These are phyloP conservation scores for Peribolospora baueri DNA, from an alignment of 768 basidiomycete species.

Conservation along the genomic window DNA sequence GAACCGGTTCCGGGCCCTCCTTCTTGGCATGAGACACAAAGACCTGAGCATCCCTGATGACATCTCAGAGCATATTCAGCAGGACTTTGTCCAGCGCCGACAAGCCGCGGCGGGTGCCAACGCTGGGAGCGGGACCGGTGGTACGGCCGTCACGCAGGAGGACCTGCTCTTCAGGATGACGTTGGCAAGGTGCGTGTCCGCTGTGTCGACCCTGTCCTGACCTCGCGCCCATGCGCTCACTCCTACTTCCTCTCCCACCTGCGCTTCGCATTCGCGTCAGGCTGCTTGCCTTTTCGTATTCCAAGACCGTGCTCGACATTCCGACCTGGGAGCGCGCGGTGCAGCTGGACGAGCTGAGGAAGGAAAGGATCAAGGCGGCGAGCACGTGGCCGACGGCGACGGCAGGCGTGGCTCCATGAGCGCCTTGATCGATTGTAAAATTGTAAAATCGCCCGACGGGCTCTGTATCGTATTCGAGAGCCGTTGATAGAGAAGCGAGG, in stretches of 20 bases:
- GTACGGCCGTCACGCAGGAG: slow-evolving; percentile 14
- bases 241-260: not conserved
- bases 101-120: not conserved
- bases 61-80: slow-evolving; percentile 15
- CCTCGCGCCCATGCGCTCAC: not conserved
- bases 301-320: slow-evolving; percentile 6
- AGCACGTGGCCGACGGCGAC: too few species aligned
- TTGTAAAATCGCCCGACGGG: too few species aligned
- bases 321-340: slow-evolving; percentile 10
- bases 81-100: slow-evolving; percentile 13
- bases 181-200: slow-evolving; percentile 8
- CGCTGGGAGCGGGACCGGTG: slow-evolving; percentile 1
- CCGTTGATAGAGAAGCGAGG: too few species aligned
- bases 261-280: not conserved
- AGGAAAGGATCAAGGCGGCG: slow-evolving; percentile 1
- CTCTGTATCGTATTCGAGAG: too few species aligned
- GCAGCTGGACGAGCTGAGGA: slow-evolving; percentile 13
- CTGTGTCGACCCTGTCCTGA: not conserved
- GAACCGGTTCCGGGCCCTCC: slow-evolving; percentile 8
- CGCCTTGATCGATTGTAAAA: too few species aligned
- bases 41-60: slow-evolving; percentile 7
- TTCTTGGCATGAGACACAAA: slow-evolving; percentile 2
- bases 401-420: too few species aligned
- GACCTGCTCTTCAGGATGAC: slow-evolving; percentile 15
- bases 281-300: slow-evolving; percentile 10